Evolutionary conservation across 129 eudicot species (phyloP).

Genomic region (Ambrosia artemisiifolia): DNA sequence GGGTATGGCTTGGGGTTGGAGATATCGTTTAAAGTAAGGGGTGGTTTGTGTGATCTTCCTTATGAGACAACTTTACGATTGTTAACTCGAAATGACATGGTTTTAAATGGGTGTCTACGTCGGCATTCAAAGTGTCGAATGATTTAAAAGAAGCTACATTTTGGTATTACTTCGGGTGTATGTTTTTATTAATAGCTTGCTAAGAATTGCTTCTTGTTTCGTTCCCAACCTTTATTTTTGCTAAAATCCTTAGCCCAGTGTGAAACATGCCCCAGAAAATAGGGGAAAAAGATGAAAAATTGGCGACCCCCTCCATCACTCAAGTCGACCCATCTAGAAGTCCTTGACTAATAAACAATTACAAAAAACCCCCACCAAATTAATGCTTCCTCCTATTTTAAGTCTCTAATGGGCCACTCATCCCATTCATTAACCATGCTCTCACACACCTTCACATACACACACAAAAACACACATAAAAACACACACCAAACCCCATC

Average conservation of each 20-base stretch:
- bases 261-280: conserved; percentile 13
- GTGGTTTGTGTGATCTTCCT: no score
- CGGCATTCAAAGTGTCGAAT: no score
- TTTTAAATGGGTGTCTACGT: no score
- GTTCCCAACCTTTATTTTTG: no score
- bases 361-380: conserved; percentile 14
- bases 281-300: not conserved
- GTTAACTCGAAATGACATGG: no score
- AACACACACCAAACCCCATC: conserved; percentile 15
- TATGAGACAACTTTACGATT: no score
- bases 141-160: no score
- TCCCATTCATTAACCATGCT: conserved; percentile 36
- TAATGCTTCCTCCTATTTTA: conserved; percentile 33
- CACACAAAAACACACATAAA: conserved; percentile 14
- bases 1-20: no score
- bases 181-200: no score
- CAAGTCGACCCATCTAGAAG: conserved; percentile 49
- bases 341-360: conserved; percentile 40
- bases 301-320: conserved; percentile 15
- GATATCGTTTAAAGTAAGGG: no score
- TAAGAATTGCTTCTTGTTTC: no score
- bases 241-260: not conserved
- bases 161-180: no score
- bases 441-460: conserved; percentile 9
- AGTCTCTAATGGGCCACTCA: conserved; percentile 30